Evolutionary conservation across 305 asterid genomes (phyloP).

Genomic region (Fraxinus dipetala): DNA sequence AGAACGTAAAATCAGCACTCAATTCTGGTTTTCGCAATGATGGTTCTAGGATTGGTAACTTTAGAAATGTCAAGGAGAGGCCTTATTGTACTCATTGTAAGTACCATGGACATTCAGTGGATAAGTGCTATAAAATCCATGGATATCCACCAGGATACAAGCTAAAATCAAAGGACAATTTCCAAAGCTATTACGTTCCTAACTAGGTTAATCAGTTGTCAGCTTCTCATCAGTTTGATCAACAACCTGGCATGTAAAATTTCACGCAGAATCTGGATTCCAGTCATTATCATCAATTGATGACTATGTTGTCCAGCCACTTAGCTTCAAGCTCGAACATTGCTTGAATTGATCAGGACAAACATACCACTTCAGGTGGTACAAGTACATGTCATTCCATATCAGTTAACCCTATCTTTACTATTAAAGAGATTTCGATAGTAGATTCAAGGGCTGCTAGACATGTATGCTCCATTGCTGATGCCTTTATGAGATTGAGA

Average conservation of each 20-base stretch:
- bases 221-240: neutral
- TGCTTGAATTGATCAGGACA: neutral
- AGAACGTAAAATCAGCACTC: too few relatives aligned
- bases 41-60: neutral
- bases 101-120: neutral
- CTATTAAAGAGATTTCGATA: neutral
- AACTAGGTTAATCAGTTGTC: neutral
- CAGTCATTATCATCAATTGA: neutral
- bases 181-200: too few relatives aligned
- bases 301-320: neutral
- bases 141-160: neutral
- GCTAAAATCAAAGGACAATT: neutral
- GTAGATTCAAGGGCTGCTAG: neutral
- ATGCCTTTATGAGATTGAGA: neutral
- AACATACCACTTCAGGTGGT: neutral
- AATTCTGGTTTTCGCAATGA: neutral
- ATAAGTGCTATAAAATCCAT: neutral
- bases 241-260: neutral
- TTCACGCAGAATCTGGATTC: neutral
- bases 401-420: neutral
- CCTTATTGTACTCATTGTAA: neutral
- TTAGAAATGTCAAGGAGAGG: neutral
- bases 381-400: neutral
- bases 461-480: neutral
- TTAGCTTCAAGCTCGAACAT: neutral